Base-by-base conservation (phyloP, 2,329 filamentous ascomycete genomes). In the Xylaria sp. region DNA sequence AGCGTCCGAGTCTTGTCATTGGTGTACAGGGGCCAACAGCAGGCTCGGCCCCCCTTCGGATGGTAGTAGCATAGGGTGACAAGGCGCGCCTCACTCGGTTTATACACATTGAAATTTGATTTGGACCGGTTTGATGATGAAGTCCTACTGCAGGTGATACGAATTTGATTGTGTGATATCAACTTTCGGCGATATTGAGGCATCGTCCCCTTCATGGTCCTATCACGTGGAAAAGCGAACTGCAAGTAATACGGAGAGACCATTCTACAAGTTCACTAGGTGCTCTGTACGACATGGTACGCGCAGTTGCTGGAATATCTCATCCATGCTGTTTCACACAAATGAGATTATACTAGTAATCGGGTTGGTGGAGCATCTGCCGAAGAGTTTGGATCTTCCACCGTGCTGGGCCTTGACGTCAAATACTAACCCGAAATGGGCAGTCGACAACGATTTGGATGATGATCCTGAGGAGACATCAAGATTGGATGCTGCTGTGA, bases 171-270 rank as follows among this genome's bases (percentile, higher is more conserved):
- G 51, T 58, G 65, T 65, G 57, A 63, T 67, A 66, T 61, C 46
- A 23, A 44, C 38, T 56, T 56, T 42, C 58, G 49, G 57, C 51
- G 36, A 53, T 58, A 65, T 58, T 65, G 57, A 59, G 54, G 57
- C 57, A 67, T 59, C 58, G 31, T 42, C 28, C 33, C 57, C 15
- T 44, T 33, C 36, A 65, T 10, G 15, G 36, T 23, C 68, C 66
- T 70, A 70, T 68, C 68, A 70, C 66, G 66, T 68, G 66, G 66
- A 40, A 68, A 54, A 20, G 42, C 20, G 59, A 59, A 64, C 68
- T 63, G 66, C 68, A 65, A 63, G 54, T 66, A 60, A 68, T 65
- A 62, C 56, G 62, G 58, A 61, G 42, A 51, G 58, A 53, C n/a
- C 15, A 38, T 56, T 46, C 56, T 44, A 58, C 38, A 17, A 44